These are phyloP conservation scores for Choanephora cucurbitarum DNA, from an alignment of 371 early-diverging fungal genomes.

Conservation along the genomic window DNA sequence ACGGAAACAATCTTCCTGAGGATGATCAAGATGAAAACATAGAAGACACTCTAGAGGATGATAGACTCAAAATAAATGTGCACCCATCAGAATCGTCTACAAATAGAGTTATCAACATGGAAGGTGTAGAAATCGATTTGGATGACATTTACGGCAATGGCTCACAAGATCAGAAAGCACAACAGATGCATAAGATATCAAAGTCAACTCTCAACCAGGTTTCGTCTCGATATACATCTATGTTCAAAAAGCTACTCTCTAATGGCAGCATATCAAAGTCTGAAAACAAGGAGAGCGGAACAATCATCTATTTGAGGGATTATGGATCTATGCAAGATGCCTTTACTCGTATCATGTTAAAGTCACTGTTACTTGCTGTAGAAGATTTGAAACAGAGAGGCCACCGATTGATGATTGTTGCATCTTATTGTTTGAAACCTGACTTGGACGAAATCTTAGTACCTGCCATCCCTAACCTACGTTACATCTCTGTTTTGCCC, in stretches of 20 bases:
- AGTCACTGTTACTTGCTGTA: constrained; percentile 41
- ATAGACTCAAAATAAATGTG: constrained; percentile 7
- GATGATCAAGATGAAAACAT: constrained; percentile 7
- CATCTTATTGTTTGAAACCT: constrained; percentile 43
- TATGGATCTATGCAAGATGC: constrained; percentile 48
- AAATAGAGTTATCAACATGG: neutral
- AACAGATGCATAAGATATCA: constrained; percentile 9
- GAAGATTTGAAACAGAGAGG: constrained; percentile 49
- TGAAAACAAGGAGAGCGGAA: constrained; percentile 25
- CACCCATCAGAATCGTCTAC: neutral
- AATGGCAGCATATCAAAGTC: constrained; percentile 1
- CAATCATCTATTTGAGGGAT: constrained; percentile 54
- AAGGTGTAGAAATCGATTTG: constrained; percentile 12
- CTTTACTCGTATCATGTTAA: constrained; percentile 35
- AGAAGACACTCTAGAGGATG: constrained; percentile 3
- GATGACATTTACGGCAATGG: constrained; percentile 3
- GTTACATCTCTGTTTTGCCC: constrained; percentile 26
- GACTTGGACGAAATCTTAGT: constrained; percentile 1
- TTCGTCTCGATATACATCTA: constrained; percentile 14
- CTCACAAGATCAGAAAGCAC: neutral
- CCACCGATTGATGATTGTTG: constrained; percentile 45
- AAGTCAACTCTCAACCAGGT: constrained; percentile 9
- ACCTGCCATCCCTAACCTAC: constrained; percentile 29
- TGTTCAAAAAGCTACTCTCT: constrained; percentile 19
- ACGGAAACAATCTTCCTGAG: neutral